Evolutionary conservation across 805 yeast species (phyloP), one percentile per base, ranked within the genome.

Genomic region (Kregervanrija pseudodelftensis): DNA sequence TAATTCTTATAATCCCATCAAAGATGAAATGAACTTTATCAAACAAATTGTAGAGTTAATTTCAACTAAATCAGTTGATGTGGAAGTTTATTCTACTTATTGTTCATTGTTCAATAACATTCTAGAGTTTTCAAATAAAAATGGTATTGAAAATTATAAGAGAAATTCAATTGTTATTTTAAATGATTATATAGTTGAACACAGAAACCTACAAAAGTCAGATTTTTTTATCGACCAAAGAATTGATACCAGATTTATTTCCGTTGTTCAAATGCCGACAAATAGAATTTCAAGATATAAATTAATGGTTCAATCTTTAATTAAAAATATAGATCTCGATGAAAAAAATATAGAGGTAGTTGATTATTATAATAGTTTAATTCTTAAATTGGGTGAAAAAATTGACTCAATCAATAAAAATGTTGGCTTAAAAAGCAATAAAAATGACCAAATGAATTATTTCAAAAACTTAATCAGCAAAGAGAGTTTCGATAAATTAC

Each of bases 261-360:
- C 83, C 0, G 64, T 79, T 49, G 58, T 76, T 30, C 80, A 77
- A 51, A 70, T 69, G 57, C 84, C 85, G 3, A 64, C 76, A 10
- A 59, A 72, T 36, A 58, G 84, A 49, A 62, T 74, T 8, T 58
- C 72, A 3, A 75, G 76, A 50, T 78, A 79, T 53, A 66, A 70
- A 43, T 60, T 79, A 33, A 66, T 79, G n/a, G 50, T 76, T n/a
- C 74, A 73, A 30, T 61, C 73, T 1, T 49, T 73, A 35, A 42
- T 57, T 8, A 64, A 67, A 33, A 53, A 61, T 37, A 41, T 49
- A 11, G 44, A 47, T 1, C 48, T 54, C 1, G 50, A 48, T 13
- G 63, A 57, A 44, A 47, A 46, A 4, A 46, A 43, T 30, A 15
- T 36, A 31, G 40, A 47, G 8, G 54, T 61, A 11, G 50, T 69